A percentile compares a stretch with the other conserved stretches of the same genome.
Evolutionary conservation across 441 rosid genomes (phyloP).

Genomic region (Euphorbia corollata): DNA sequence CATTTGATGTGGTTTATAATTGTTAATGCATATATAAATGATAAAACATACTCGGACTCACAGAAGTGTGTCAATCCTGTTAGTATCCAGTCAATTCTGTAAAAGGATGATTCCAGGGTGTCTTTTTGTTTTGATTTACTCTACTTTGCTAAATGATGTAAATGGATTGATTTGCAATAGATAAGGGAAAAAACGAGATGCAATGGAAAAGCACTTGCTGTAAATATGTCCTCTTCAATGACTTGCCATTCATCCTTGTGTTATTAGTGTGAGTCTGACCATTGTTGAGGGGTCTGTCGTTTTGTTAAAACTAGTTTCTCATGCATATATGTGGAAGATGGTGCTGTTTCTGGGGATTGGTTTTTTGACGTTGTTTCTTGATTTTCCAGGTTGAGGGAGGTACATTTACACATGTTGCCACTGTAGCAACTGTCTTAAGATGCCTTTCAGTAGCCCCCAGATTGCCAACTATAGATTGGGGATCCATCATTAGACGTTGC

Average conservation of each 20-base stretch:
- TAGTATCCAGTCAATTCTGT: not conserved
- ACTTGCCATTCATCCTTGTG: too few relatives aligned
- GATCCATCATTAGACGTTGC: conserved; percentile 63
- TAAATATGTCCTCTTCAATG: not conserved
- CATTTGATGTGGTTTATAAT: not conserved
- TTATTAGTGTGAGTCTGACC: not conserved
- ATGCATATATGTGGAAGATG: not conserved
- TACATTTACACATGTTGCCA: conserved; percentile 24
- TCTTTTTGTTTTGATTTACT: not conserved
- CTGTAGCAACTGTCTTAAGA: conserved; percentile 50
- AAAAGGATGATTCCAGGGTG: not conserved
- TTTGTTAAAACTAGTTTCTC: not conserved
- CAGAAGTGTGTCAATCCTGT: not conserved
- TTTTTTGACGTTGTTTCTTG: conserved; percentile 18
- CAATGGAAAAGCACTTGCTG: not conserved
- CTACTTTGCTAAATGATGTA: not conserved
- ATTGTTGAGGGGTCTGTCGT: not conserved
- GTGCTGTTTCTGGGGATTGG: not conserved
- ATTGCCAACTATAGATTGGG: conserved; percentile 78
- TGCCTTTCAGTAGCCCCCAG: conserved; percentile 85
- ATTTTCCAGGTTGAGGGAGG: conserved; percentile 38
- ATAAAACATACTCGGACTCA: not conserved
- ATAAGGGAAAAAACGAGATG: not conserved
- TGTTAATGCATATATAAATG: not conserved
- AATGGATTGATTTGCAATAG: not conserved